These are phyloP conservation scores for Paraurostyla sp. DNA, from an alignment of 73 alveolate genomes.

Conservation along the genomic window DNA sequence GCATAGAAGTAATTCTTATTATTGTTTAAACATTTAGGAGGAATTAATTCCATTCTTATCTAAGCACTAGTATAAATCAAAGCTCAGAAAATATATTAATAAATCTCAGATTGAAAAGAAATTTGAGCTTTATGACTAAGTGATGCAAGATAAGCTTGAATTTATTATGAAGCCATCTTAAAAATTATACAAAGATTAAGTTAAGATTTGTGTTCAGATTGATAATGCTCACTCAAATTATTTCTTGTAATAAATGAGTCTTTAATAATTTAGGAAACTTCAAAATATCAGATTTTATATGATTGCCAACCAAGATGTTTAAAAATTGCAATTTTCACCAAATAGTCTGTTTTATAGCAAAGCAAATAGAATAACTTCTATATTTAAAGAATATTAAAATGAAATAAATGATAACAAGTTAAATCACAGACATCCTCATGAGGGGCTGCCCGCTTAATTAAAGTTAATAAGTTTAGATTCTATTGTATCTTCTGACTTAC, in stretches of 20 bases:
- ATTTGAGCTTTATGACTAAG: background rate
- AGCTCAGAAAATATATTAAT: background rate
- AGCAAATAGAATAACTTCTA: background rate
- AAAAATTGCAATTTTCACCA: background rate
- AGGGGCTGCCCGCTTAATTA: background rate
- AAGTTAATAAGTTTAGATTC: slow-evolving; percentile 48
- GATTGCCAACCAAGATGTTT: slow-evolving; percentile 23
- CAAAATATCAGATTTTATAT: background rate
- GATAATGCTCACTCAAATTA: background rate
- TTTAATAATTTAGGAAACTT: background rate
- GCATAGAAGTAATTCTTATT: slow-evolving; percentile 15
- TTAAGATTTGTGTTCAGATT: slow-evolving; percentile 30
- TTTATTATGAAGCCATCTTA: slow-evolving; percentile 2
- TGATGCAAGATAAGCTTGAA: background rate
- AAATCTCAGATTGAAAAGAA: background rate
- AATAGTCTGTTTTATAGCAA: background rate
- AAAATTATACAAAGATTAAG: slow-evolving; percentile 7
- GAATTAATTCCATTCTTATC: slow-evolving; percentile 60
- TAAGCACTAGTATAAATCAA: slow-evolving; percentile 44
- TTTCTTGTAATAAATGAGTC: background rate
- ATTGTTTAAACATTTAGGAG: background rate
- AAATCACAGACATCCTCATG: background rate
- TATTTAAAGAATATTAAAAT: background rate
- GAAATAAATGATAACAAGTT: background rate
- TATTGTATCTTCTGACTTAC: slow-evolving; percentile 15